Conservation (phyloP, 179 eudicot species). For the Carnegiea gigantea region DNA sequence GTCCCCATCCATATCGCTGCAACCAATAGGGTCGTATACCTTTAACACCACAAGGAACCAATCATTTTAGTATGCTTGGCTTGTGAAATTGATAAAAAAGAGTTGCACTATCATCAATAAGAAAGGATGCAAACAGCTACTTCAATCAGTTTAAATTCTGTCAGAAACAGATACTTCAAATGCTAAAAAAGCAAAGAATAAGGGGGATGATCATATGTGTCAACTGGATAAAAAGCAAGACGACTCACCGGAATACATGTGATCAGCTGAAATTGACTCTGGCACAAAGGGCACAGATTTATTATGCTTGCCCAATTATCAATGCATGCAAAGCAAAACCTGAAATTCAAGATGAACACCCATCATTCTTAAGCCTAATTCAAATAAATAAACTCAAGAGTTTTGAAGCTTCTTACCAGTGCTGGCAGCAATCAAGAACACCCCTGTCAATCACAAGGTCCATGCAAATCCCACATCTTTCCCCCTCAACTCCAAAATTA, state of each 20-base stretch:
- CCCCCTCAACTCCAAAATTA: constrained; percentile 60
- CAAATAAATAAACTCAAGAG: neutral
- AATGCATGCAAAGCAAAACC: constrained; percentile 97
- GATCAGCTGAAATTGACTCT: constrained; percentile 89
- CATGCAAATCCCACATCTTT: constrained; percentile 96
- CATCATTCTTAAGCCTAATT: constrained; percentile 4
- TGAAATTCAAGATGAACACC: constrained; percentile 36
- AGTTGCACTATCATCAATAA: neutral
- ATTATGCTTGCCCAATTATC: constrained; percentile 97
- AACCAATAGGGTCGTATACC: constrained; percentile 84
- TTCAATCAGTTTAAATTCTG: neutral
- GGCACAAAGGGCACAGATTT: constrained; percentile 94
- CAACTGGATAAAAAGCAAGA: constrained; percentile 9
- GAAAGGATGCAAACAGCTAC: neutral
- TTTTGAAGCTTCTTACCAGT: constrained; percentile 54
- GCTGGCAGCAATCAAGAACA: constrained; percentile 93
- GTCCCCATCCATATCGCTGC: constrained; percentile 64
- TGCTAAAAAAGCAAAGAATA: neutral
- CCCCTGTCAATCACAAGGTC: constrained; percentile 83
- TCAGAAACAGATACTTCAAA: neutral
- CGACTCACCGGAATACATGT: constrained; percentile 94
- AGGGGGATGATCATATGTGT: no score
- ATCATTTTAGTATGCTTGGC: neutral
- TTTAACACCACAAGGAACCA: constrained; percentile 30
- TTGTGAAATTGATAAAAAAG: neutral